Percentiles rank a stretch among this genome's conserved stretches.
Evolutionary conservation across 768 basidiomycete species (phyloP).

Genomic region (Russula earlei): DNA sequence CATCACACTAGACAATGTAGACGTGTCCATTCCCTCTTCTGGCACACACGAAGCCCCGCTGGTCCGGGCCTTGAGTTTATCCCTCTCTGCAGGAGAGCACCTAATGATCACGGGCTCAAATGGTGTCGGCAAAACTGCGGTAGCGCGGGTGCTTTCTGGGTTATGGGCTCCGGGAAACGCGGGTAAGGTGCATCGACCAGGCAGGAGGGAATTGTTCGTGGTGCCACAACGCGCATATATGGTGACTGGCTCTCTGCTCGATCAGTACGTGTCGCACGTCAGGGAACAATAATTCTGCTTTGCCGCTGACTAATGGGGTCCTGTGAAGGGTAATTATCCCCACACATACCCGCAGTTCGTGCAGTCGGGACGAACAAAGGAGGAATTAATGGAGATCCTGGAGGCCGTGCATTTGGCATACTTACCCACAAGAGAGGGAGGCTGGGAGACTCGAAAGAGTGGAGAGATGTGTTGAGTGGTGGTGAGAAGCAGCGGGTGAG

Average conservation of each 20-base stretch:
- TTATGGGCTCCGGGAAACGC: conserved; percentile 61
- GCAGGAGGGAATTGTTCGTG: conserved; percentile 48
- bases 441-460: conserved; percentile 88
- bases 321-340: conserved; percentile 69
- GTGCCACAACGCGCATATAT: conserved; percentile 93
- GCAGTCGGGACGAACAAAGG: conserved; percentile 48
- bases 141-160: conserved; percentile 82
- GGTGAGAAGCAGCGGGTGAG: conserved; percentile 90
- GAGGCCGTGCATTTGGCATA: conserved; percentile 79
- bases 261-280: conserved; percentile 45
- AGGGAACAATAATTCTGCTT: background rate
- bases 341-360: conserved; percentile 71
- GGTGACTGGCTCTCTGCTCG: conserved; percentile 75
- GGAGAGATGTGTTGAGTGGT: conserved; percentile 91
- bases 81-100: conserved; percentile 66
- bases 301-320: background rate
- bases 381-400: conserved; percentile 68
- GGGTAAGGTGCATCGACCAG: conserved; percentile 26
- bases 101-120: conserved; percentile 91
- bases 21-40: conserved; percentile 48
- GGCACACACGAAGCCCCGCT: conserved; percentile 30
- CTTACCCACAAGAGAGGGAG: conserved; percentile 79
- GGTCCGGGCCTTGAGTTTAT: conserved; percentile 59
- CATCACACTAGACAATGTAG: conserved; percentile 58
- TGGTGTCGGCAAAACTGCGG: conserved; percentile 85